Percentiles rank a stretch among this genome's conserved stretches.
phyloP scores from a whole-genome alignment of 1,139 yeast genomes.

The Debaryomycetaceae sp. region DNA sequence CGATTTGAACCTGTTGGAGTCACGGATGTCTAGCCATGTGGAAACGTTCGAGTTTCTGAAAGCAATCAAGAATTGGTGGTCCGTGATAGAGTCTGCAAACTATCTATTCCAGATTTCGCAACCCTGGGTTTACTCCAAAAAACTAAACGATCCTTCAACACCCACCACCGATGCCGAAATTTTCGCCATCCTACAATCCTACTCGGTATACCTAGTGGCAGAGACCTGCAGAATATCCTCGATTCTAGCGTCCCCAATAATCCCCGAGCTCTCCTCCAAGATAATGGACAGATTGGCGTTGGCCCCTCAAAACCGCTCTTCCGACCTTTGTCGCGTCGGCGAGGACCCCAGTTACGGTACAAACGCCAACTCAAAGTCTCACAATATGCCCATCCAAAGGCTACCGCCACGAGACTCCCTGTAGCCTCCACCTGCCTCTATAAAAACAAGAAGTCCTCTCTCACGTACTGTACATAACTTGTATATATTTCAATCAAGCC shows the following conservation, averaged over 20 bases:
- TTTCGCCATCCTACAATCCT: constrained; percentile 36
- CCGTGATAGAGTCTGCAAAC: constrained; percentile 59
- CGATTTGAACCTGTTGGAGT: constrained; percentile 18
- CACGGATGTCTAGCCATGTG: constrained; percentile 41
- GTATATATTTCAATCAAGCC: background rate
- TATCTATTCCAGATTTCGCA: constrained; percentile 53
- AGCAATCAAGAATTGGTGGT: constrained; percentile 65
- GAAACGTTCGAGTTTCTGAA: constrained; percentile 50
- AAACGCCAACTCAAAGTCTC: constrained; percentile 26
- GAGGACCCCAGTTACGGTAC: constrained; percentile 48
- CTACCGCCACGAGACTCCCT: constrained; percentile 15
- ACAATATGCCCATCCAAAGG: constrained; percentile 24
- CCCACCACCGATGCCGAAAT: constrained; percentile 9
- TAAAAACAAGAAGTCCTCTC: too few species aligned
- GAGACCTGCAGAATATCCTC: constrained; percentile 70
- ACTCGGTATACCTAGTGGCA: constrained; percentile 59
- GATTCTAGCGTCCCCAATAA: constrained; percentile 65
- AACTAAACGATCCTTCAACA: constrained; percentile 28
- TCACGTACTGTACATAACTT: background rate
- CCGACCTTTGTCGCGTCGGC: constrained; percentile 39
- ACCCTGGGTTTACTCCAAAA: constrained; percentile 53
- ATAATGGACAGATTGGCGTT: constrained; percentile 69
- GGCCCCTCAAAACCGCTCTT: constrained; percentile 30
- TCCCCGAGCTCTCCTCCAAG: constrained; percentile 58
- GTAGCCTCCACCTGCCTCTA: background rate